Evolutionary conservation across 2,329 filamentous ascomycete genomes (phyloP).

Genomic region (Plectosphaerella cucumerina): DNA sequence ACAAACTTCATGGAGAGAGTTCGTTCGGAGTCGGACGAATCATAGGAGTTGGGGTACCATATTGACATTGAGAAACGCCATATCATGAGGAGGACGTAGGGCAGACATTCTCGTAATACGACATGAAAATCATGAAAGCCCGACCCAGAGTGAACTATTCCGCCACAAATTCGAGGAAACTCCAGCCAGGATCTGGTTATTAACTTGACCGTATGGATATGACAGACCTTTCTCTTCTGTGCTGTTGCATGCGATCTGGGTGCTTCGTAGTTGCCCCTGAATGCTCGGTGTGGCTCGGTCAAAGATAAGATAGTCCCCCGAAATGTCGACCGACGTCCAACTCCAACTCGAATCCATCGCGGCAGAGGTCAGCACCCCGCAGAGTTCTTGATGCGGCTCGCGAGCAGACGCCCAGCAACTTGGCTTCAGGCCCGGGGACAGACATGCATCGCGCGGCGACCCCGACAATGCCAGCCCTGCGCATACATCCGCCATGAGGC

Average conservation of each 20-base stretch:
- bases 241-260: no score
- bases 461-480: background rate
- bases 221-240: no score
- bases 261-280: background rate
- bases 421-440: background rate
- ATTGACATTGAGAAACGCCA: background rate
- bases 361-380: no score
- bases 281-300: background rate
- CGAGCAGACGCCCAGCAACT: background rate
- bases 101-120: background rate
- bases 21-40: background rate
- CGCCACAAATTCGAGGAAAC: no score
- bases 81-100: background rate
- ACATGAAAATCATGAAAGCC: conserved; percentile 3
- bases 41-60: background rate
- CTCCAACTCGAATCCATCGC: background rate
- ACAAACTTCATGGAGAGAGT: conserved; percentile 41
- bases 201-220: no score
- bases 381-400: background rate
- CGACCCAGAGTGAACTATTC: no score
- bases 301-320: background rate
- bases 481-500: background rate
- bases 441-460: background rate
- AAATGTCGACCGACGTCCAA: background rate
- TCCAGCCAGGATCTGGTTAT: no score